A percentile compares a stretch with the other conserved stretches of the same genome.
Evolutionary conservation across 2,329 filamentous ascomycete species (phyloP).

Genomic region (Xylaria sp.): DNA sequence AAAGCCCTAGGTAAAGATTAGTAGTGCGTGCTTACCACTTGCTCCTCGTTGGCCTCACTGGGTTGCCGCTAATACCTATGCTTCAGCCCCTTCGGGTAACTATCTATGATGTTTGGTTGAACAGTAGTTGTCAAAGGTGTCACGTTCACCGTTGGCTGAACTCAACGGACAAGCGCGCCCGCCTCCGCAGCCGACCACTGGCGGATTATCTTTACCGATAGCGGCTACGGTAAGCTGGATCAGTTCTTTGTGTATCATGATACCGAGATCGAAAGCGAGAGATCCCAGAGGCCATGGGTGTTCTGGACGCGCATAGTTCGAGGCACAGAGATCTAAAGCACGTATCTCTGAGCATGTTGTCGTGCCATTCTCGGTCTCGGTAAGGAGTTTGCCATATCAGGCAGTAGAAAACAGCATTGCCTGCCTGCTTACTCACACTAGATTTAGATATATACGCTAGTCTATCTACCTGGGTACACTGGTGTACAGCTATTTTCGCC

Average conservation of each 20-base stretch:
- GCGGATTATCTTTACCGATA: constrained; percentile 13
- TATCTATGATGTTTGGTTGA: background rate
- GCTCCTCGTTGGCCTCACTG: constrained; percentile 15
- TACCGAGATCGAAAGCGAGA: constrained; percentile 3
- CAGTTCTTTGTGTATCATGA: constrained; percentile 19
- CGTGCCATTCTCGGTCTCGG: constrained; percentile 14
- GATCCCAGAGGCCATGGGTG: background rate
- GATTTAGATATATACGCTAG: background rate
- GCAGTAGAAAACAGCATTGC: background rate
- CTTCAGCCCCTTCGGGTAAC: background rate
- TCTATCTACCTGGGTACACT: background rate
- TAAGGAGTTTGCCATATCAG: constrained; percentile 12
- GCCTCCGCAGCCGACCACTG: constrained; percentile 2
- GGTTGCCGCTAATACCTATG: constrained; percentile 8
- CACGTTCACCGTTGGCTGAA: constrained; percentile 7
- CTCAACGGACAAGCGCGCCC: constrained; percentile 10
- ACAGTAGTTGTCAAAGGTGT: background rate
- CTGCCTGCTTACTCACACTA: background rate
- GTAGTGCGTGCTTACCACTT: background rate
- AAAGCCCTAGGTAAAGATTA: background rate
- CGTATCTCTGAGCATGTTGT: background rate
- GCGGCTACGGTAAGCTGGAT: constrained; percentile 20
- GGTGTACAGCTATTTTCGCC: background rate
- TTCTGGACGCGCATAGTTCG: constrained; percentile 21
- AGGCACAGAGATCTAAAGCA: constrained; percentile 20